These are phyloP conservation scores for Camelina hispida DNA, from an alignment of 345 rosid genomes.

Conservation along the genomic window DNA sequence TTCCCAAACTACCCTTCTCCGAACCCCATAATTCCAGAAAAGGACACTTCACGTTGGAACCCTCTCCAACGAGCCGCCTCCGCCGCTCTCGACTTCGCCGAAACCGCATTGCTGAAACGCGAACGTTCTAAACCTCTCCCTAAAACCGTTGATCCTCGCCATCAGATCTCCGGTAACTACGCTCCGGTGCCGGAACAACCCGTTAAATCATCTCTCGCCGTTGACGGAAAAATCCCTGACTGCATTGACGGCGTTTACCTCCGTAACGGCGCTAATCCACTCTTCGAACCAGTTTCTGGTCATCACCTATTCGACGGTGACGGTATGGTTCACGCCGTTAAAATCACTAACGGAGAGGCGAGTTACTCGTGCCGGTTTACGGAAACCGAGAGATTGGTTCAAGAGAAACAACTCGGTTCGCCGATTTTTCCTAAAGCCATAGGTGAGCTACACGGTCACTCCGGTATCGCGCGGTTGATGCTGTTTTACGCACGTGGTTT, in stretches of 20 bases:
- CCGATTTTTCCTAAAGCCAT: slow-evolving; percentile 90
- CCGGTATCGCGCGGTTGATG: slow-evolving; percentile 72
- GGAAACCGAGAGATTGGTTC: slow-evolving; percentile 64
- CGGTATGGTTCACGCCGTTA: slow-evolving; percentile 93
- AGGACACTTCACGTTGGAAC: slow-evolving; percentile 59
- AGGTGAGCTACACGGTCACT: slow-evolving; percentile 87
- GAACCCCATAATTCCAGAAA: slow-evolving; percentile 35
- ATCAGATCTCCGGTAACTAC: slow-evolving; percentile 88
- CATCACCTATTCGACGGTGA: slow-evolving; percentile 97
- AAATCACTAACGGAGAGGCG: slow-evolving; percentile 56
- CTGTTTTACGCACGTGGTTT: slow-evolving; percentile 77
- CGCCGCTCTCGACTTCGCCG: slow-evolving; percentile 65
- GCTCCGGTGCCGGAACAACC: slow-evolving; percentile 86
- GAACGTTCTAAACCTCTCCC: slow-evolving; percentile 74
- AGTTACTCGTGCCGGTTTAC: slow-evolving; percentile 94
- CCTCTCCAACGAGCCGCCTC: slow-evolving; percentile 72
- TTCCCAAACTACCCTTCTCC: slow-evolving; percentile 58
- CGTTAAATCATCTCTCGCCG: slow-evolving; percentile 55
- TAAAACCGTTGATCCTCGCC: slow-evolving; percentile 80
- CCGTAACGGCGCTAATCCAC: slow-evolving; percentile 96
- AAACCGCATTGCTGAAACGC: slow-evolving; percentile 61
- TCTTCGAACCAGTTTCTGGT: slow-evolving; percentile 81
- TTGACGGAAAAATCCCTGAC: slow-evolving; percentile 71
- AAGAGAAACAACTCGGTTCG: slow-evolving; percentile 58
- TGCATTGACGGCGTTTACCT: slow-evolving; percentile 84